Evolutionary conservation across 495 filamentous ascomycete genomes (phyloP), one percentile per base, ranked within the genome.

Genomic region (Thozetella sp.): DNA sequence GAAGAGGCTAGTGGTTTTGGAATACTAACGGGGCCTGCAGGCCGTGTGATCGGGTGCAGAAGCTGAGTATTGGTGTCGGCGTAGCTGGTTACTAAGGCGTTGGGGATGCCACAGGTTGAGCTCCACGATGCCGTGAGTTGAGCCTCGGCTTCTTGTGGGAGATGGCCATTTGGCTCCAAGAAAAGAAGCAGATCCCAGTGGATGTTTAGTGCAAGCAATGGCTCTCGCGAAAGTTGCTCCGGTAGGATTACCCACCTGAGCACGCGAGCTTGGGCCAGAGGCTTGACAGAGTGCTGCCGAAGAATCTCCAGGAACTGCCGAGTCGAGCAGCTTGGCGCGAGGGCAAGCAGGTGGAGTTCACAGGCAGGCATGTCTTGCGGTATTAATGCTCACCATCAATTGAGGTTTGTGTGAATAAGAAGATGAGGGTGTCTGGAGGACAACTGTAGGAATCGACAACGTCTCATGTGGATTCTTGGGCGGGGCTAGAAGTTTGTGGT

Each of bases 111-210:
- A 26, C 80, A 80, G 46, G 71, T 70, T 46, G 87, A 63, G 64
- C 67, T 79, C 72, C 83, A 87, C 56, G 72, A 62, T 22, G 67
- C 59, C 20, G 61, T 64, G 25, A 83, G 70, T 26, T 74, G 59
- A 19, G 83, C 64, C 2, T 62, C 24, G 9, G 54, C 51, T 23
- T 58, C 56, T 2, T 46, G 30, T 0, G 68, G 50, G 13, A 85
- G 81, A 25, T 83, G 65, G 59, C 61, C 57, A 17, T 62, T 58
- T 45, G 51, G 34, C 19, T 73, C 64, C 17, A 87, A 63, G 37
- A 88, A 75, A 54, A 88, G 63, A 10, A 90, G 70, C 22, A 88
- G 69, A 57, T 88, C 82, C 86, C 86, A 90, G 53, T 69, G 69
- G 56, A 65, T 67, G 53, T 76, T 73, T 15, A 66, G 68, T 30